Evolutionary conservation across 345 rosid species (phyloP).

Genomic region (Eucalyptus coolabah): DNA sequence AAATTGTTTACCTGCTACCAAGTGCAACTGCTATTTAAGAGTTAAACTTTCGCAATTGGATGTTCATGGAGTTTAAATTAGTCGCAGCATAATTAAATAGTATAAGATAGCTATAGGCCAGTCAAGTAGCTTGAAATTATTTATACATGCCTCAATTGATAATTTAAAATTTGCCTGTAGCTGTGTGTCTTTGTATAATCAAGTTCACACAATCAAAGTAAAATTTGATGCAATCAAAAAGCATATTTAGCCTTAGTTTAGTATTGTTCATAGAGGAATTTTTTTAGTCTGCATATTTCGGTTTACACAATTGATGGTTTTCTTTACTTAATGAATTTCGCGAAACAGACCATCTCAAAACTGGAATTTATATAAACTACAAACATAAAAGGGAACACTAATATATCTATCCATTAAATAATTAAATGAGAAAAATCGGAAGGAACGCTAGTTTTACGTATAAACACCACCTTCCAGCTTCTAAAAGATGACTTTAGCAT

Average conservation of each 20-base stretch:
- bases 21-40: no score
- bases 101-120: background rate
- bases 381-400: background rate
- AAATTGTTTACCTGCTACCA: no score
- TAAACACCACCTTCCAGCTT: background rate
- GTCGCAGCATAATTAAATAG: accelerated
- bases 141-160: background rate
- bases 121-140: background rate
- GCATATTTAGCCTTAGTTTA: background rate
- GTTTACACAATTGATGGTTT: no score
- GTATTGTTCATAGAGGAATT: accelerated
- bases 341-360: background rate
- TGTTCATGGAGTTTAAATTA: no score
- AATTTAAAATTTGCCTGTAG: background rate
- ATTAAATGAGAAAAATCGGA: background rate
- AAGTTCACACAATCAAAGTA: no score
- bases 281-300: no score
- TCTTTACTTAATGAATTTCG: no score
- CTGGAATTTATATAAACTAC: no score
- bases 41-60: no score
- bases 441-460: background rate
- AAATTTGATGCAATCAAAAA: background rate
- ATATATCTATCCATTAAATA: background rate
- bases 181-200: background rate
- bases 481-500: background rate